Percentiles rank a stretch among this genome's conserved stretches.
phyloP scores from a whole-genome alignment of 2,329 filamentous ascomycete genomes.

The Stagonosporopsis cucurbitacearum region DNA sequence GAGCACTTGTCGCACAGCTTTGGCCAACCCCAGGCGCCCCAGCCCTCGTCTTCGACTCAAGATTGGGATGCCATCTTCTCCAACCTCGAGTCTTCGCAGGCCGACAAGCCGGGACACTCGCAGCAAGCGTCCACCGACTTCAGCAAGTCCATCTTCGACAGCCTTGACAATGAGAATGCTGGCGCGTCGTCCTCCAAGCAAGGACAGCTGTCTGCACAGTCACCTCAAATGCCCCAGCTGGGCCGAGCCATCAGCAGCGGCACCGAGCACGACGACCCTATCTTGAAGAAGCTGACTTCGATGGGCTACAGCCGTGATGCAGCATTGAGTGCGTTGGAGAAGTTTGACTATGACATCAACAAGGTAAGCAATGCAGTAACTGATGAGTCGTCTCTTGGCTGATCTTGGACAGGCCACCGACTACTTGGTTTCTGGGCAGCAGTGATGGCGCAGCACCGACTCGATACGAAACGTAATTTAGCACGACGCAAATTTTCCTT shows the following conservation, averaged over 20 bases:
- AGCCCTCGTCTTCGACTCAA: constrained; percentile 59
- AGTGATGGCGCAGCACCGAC: constrained; percentile 4
- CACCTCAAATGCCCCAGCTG: constrained; percentile 52
- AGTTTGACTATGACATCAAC: constrained; percentile 95
- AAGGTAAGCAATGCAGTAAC: constrained; percentile 65
- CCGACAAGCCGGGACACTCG: constrained; percentile 40
- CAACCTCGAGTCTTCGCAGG: constrained; percentile 66
- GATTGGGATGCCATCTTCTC: constrained; percentile 98
- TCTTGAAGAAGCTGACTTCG: constrained; percentile 83
- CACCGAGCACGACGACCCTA: constrained; percentile 87
- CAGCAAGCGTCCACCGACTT: constrained; percentile 44
- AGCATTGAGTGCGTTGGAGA: constrained; percentile 82
- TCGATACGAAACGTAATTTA: constrained; percentile 13
- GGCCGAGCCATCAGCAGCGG: constrained; percentile 75
- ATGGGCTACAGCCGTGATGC: constrained; percentile 85
- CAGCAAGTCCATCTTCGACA: constrained; percentile 48
- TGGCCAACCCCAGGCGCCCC: constrained; percentile 48
- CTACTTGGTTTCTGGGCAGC: constrained; percentile 36
- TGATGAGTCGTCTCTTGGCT: constrained; percentile 16
- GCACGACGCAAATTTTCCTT: constrained; percentile 16
- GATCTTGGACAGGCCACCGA: constrained; percentile 43
- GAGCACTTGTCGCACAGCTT: constrained; percentile 53
- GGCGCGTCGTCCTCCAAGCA: constrained; percentile 40
- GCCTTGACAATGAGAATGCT: constrained; percentile 43
- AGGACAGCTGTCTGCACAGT: constrained; percentile 20